A percentile compares a stretch with the other conserved stretches of the same genome.
phyloP scores from a whole-genome alignment of 1,139 yeast genomes.

The Debaryomyces sp. region DNA sequence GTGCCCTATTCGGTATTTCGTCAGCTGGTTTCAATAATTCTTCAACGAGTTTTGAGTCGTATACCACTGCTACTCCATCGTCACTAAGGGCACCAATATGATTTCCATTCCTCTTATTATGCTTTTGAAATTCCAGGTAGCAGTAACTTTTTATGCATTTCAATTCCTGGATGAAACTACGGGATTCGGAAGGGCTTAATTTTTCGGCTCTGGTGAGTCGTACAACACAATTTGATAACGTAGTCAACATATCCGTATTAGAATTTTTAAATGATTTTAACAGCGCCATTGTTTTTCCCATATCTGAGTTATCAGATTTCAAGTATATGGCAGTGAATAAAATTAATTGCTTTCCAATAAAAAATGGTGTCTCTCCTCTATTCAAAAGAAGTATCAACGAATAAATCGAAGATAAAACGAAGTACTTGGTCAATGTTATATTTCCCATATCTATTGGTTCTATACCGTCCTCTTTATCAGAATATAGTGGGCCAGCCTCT shows the following conservation, averaged over 20 bases:
- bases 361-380: conserved; percentile 31
- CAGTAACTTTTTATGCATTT: not conserved
- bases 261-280: conserved; percentile 16
- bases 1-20: not conserved
- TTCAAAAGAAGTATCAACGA: conserved; percentile 20
- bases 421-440: conserved; percentile 5
- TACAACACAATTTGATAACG: conserved; percentile 17
- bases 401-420: conserved; percentile 10
- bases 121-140: not conserved
- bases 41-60: not conserved
- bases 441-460: conserved; percentile 7
- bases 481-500: conserved; percentile 19
- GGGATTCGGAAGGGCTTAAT: not conserved
- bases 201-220: conserved; percentile 15
- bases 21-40: not conserved
- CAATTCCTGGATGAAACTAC: not conserved
- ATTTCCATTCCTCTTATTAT: not conserved
- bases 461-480: conserved; percentile 24
- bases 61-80: not conserved
- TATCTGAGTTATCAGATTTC: conserved; percentile 13
- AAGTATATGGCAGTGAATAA: conserved; percentile 25
- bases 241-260: conserved; percentile 12
- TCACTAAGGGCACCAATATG: not conserved
- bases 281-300: conserved; percentile 16
- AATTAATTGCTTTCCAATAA: conserved; percentile 30